Evolutionary conservation across 108 stramenopile genomes (phyloP).

Genomic region (Chaetoceros muelleri): DNA sequence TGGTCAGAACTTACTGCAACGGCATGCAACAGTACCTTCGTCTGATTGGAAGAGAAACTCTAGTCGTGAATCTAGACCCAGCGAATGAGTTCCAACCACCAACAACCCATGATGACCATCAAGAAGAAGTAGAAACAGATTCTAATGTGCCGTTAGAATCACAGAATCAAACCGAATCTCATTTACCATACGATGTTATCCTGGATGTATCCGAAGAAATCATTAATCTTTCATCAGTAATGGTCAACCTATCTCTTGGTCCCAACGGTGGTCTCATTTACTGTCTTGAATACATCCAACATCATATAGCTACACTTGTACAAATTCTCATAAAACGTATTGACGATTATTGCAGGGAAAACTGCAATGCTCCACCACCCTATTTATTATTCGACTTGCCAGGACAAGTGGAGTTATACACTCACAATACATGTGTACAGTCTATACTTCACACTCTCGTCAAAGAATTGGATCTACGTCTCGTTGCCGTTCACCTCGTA

Average conservation of each 20-base stretch:
- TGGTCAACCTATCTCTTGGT: constrained; percentile 84
- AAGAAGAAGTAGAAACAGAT: constrained; percentile 4
- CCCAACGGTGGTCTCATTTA: constrained; percentile 95
- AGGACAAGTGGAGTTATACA: constrained; percentile 96
- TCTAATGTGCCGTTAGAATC: no score
- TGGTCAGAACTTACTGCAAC: constrained; percentile 90
- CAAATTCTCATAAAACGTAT: constrained; percentile 25
- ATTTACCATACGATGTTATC: constrained; percentile 60
- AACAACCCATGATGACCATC: constrained; percentile 9
- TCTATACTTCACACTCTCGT: constrained; percentile 54
- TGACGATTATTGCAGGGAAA: not conserved
- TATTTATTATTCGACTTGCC: constrained; percentile 95
- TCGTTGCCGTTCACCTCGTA: constrained; percentile 90
- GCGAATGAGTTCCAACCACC: constrained; percentile 83
- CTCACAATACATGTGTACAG: constrained; percentile 71
- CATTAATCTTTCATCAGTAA: constrained; percentile 72
- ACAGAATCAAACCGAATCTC: constrained; percentile 10
- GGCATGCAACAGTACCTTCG: constrained; percentile 94
- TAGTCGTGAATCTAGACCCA: constrained; percentile 95
- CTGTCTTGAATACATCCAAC: constrained; percentile 93
- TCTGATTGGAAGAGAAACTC: constrained; percentile 72
- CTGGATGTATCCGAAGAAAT: constrained; percentile 76
- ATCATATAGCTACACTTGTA: constrained; percentile 47
- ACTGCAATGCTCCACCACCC: constrained; percentile 4
- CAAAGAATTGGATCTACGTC: constrained; percentile 69